Evolutionary conservation across 345 rosid species (phyloP), one percentile per base, ranked within the genome.

Genomic region (Camelina sativa): DNA sequence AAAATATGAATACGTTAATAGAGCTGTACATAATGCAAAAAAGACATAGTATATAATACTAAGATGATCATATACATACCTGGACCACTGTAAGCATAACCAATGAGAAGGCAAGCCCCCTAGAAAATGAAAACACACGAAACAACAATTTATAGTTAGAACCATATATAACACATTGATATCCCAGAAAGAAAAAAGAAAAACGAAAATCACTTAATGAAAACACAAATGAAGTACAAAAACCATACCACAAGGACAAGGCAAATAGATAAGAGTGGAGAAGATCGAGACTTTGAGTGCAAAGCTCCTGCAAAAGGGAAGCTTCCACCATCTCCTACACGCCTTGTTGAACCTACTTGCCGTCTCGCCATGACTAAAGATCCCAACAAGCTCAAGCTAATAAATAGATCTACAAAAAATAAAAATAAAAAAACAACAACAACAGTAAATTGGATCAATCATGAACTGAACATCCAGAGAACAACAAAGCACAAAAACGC

Each of bases 81-180:
- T 62, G 87, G 82, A 63, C 97, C 95, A 65, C 93, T 83, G 79
- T 71, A 85, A 70, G 84, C 93, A 73, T 84, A 88, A 60, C 85
- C 91, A 57, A 95, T 80, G 51, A 95, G 91, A 54, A 95, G 85
- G 53, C 88, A 79, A 9, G 92, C 91, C 58, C 97, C 99, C 97
- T 94, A 87, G 1, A 69, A 79, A 32, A 51, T 32, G 30, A 10
- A 25, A 2, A 37, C 67, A 52, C n/a, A 41, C 0, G 38, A 52
- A 56, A 53, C 16, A 58, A 32, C 17, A 20, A 40, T 23, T 41
- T 9, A 6, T 11, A 46, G 52, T 38, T 19, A 44, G 63, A 0
- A 34, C 6, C 30, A 20, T 44, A 35, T 7, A 35, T 7, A 35
- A 35, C 2, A 10, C 22, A 62, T 41, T 16, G 44, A 23, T 44